A percentile compares a stretch with the other conserved stretches of the same genome.
Conservation (phyloP, 768 basidiomycete genomes). For the Mrakia gelida region DNA sequence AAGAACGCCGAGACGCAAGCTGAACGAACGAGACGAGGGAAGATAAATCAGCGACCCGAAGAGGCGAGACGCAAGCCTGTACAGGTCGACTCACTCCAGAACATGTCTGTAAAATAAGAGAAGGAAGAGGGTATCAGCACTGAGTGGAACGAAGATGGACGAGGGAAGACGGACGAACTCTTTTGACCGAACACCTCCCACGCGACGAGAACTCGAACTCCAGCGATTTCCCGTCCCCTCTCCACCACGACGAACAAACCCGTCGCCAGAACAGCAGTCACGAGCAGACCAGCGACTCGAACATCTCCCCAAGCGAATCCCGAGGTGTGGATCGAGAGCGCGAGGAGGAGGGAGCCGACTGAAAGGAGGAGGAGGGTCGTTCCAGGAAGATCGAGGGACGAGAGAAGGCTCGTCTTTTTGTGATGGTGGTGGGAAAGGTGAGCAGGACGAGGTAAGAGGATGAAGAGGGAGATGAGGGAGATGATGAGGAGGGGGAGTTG, state of each 20-base stretch:
- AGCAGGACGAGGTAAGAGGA: conserved; percentile 20
- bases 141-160: neutral
- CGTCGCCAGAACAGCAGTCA: neutral
- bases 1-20: conserved; percentile 16
- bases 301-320: neutral
- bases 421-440: neutral
- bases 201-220: conserved; percentile 18
- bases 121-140: neutral
- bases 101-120: neutral
- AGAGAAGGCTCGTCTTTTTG: neutral
- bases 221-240: neutral
- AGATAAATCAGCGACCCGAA: no score
- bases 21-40: no score
- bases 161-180: conserved; percentile 5
- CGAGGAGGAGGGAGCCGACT: conserved; percentile 15
- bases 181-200: conserved; percentile 5
- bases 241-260: conserved; percentile 14
- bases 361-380: conserved; percentile 4
- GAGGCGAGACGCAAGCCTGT: no score
- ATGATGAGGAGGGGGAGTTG: conserved; percentile 22
- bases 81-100: neutral
- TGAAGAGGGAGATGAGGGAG: conserved; percentile 9
- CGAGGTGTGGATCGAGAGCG: conserved; percentile 15
- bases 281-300: neutral
- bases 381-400: conserved; percentile 22